These are phyloP conservation scores for Brassica hybrid DNA, from an alignment of 441 rosid species.

Conservation along the genomic window DNA sequence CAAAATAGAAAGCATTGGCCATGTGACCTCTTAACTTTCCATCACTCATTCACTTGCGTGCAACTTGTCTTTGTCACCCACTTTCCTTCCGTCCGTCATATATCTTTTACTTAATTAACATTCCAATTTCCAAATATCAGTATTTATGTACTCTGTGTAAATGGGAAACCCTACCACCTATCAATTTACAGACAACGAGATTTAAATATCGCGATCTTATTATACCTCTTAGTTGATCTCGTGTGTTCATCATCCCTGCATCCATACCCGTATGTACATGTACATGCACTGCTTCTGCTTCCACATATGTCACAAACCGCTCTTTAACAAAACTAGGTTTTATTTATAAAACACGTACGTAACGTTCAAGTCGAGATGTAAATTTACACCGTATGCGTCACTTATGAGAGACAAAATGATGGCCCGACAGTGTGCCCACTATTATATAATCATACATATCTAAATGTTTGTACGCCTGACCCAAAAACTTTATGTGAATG, in stretches of 20 bases:
- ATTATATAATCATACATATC: not conserved
- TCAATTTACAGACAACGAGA: not conserved
- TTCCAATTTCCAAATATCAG: not conserved
- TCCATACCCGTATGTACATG: not conserved
- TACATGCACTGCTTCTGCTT: not conserved
- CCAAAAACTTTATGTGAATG: not conserved
- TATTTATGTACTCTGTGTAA: not conserved
- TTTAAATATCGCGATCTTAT: not conserved
- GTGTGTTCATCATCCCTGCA: not conserved
- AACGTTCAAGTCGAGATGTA: not conserved
- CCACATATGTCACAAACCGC: not conserved
- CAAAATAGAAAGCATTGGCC: conserved; percentile 25
- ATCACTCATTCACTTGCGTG: conserved; percentile 41
- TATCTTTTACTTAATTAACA: not conserved
- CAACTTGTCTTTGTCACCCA: conserved; percentile 44
- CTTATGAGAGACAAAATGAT: conserved; percentile 37
- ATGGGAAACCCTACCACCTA: not conserved
- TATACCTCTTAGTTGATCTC: not conserved
- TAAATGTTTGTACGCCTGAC: not conserved
- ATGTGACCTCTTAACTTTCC: conserved; percentile 38
- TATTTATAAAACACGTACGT: not conserved
- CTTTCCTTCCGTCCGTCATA: conserved; percentile 28
- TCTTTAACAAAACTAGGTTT: conserved; percentile 1
- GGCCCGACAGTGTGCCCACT: conserved; percentile 23
- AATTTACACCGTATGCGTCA: not conserved